These are phyloP conservation scores for Phenoliferia sp. DNA, from an alignment of 1,284 basidiomycete genomes.

Conservation along the genomic window DNA sequence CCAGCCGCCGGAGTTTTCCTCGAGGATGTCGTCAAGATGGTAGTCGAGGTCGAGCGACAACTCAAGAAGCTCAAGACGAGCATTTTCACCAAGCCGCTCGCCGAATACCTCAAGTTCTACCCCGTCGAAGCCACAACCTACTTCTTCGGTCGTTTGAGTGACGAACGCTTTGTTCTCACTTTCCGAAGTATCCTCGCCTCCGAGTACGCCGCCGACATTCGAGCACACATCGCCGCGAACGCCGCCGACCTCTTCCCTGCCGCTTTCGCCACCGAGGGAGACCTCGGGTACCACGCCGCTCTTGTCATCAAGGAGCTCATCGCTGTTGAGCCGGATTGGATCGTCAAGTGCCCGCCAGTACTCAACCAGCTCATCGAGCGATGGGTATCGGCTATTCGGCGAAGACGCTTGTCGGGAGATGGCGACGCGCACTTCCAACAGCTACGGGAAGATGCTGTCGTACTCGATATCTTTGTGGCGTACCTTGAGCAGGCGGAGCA, in stretches of 20 bases:
- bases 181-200: conserved; percentile 53
- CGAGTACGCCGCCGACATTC: conserved; percentile 67
- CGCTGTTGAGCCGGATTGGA: conserved; percentile 63
- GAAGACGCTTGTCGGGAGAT: conserved; percentile 42
- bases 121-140: conserved; percentile 77
- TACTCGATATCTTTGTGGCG: conserved; percentile 70
- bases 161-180: conserved; percentile 30
- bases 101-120: conserved; percentile 87
- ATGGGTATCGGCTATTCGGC: conserved; percentile 40
- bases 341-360: conserved; percentile 45
- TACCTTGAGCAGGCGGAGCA: conserved; percentile 55
- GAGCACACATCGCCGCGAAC: conserved; percentile 65
- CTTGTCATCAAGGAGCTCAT: conserved; percentile 69
- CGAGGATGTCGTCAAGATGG: conserved; percentile 73
- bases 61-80: conserved; percentile 85
- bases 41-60: conserved; percentile 89
- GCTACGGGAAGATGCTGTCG: conserved; percentile 60
- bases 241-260: conserved; percentile 57
- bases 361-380: conserved; percentile 40
- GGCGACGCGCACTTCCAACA: conserved; percentile 45
- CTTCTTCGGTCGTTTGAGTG: conserved; percentile 68
- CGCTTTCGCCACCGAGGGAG: conserved; percentile 26
- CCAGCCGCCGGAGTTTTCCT: conserved; percentile 90
- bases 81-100: conserved; percentile 90
- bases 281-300: conserved; percentile 32